phyloP scores from a whole-genome alignment of 2,329 filamentous ascomycete species.

The Fusarium citri region DNA sequence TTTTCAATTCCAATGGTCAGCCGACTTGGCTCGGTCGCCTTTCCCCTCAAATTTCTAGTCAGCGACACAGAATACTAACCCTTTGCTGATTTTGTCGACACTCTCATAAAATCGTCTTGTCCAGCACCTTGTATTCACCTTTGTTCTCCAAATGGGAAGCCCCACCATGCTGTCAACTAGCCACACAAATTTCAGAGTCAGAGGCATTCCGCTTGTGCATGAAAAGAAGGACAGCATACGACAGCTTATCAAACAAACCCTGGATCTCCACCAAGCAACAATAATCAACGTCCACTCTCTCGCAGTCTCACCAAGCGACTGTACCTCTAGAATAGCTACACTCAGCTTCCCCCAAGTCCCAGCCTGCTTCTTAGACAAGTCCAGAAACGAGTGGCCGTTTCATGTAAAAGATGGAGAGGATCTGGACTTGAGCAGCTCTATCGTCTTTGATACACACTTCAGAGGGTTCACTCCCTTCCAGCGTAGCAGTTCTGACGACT shows the following conservation, averaged over 20 bases:
- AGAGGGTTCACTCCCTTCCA: not conserved
- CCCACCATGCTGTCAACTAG: not conserved
- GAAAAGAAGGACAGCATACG: not conserved
- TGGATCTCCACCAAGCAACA: not conserved
- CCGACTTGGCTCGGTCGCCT: no score
- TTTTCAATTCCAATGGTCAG: no score
- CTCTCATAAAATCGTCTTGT: no score
- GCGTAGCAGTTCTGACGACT: not conserved
- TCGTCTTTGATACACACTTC: conserved; percentile 7
- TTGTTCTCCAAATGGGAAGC: no score
- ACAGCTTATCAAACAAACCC: not conserved
- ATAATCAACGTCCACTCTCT: not conserved
- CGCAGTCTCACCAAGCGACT: not conserved
- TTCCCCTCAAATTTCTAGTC: no score
- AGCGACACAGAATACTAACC: no score
- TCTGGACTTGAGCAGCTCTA: not conserved
- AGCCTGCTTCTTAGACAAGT: not conserved
- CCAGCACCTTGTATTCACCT: no score
- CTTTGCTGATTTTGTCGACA: no score
- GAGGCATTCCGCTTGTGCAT: not conserved
- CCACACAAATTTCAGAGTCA: not conserved
- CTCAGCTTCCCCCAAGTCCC: not conserved
- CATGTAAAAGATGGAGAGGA: not conserved
- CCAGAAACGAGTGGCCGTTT: not conserved
- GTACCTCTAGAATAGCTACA: not conserved